Base-by-base conservation (phyloP, 202 grass and related monocot species). In the Sporobolus alterniflorus region DNA sequence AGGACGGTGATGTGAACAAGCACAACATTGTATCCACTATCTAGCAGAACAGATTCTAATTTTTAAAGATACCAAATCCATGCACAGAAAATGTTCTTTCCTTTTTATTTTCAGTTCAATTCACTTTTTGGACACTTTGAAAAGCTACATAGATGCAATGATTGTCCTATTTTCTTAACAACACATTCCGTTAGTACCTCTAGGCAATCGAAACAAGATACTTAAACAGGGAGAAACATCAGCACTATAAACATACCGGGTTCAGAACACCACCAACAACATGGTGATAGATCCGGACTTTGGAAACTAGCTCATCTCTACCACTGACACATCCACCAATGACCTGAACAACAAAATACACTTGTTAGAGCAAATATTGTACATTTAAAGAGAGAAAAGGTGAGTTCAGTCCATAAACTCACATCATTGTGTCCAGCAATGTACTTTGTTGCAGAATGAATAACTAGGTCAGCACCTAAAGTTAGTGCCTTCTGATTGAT, bases 341-440 rank as follows among this genome's bases (percentile, higher is more conserved):
- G 50, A 97, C 94, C 94, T 97, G 50, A 56, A 84, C 7, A 87
- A 74, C 28, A 86, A 24, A 74, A 66, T 59, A 52, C 21, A 74
- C 6, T 52, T 7, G 20, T 47, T 47, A 74, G 48, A 62, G 63
- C 16, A 79, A 46, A 63, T 68, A 12, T 60, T 78, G 8, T 8
- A 69, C 16, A 40, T 78, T 62, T 65, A 83, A 51, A 69, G 26
- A 70, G 62, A 64, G 41, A 30, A 47, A 2, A 87, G 33, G 29
- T 26, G 34, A 8, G 26, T 62, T 52, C 42, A 39, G 29, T 63
- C 60, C 20, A 67, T 74, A 41, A 40, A 91, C 96, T 92, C 50
- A 98, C 96, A 61, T 98, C 96, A 87, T 99, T 99, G 51, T 99
- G 96, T 46, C 96, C 96, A 76, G 85, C 96, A 83, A 99, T 99